Percentiles rank a stretch among this genome's conserved stretches.
phyloP scores from a whole-genome alignment of 495 filamentous ascomycete genomes.

The Trichoderma asperelloides region DNA sequence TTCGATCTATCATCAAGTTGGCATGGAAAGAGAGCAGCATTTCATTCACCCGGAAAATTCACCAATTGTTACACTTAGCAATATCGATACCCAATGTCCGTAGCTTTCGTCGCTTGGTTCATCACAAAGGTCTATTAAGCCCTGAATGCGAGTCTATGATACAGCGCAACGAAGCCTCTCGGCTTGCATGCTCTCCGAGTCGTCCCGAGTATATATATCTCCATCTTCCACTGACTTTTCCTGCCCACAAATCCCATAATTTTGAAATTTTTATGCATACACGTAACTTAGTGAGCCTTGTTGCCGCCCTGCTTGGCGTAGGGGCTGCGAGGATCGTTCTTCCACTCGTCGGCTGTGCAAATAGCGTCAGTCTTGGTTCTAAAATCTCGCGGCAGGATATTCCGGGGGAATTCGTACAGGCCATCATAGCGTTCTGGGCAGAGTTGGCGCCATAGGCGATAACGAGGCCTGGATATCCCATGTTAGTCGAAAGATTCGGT shows the following conservation, averaged over 20 bases:
- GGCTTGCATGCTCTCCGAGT: not conserved
- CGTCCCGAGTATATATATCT: not conserved
- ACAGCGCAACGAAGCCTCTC: slow-evolving; percentile 9
- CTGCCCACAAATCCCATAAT: slow-evolving; percentile 10
- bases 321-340: slow-evolving; percentile 92
- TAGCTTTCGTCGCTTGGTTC: not conserved
- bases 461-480: slow-evolving; percentile 50
- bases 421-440: slow-evolving; percentile 56
- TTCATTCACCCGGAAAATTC: not conserved
- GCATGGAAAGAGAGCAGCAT: not conserved
- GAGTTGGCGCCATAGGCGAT: slow-evolving; percentile 85
- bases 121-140: slow-evolving; percentile 6
- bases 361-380: slow-evolving; percentile 18
- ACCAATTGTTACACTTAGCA: not conserved
- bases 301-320: slow-evolving; percentile 45
- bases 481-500: not conserved
- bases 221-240: not conserved
- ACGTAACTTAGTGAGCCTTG: slow-evolving; percentile 23
- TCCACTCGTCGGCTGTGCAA: slow-evolving; percentile 72
- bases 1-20: too few species aligned
- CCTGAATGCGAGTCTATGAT: slow-evolving; percentile 14
- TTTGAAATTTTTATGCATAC: not conserved
- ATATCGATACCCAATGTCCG: not conserved
- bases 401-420: slow-evolving; percentile 48
- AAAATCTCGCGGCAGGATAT: slow-evolving; percentile 10